A percentile compares a stretch with the other conserved stretches of the same genome.
Conservation (phyloP, 371 early-diverging fungal genomes). For the Mucor irregularis region DNA sequence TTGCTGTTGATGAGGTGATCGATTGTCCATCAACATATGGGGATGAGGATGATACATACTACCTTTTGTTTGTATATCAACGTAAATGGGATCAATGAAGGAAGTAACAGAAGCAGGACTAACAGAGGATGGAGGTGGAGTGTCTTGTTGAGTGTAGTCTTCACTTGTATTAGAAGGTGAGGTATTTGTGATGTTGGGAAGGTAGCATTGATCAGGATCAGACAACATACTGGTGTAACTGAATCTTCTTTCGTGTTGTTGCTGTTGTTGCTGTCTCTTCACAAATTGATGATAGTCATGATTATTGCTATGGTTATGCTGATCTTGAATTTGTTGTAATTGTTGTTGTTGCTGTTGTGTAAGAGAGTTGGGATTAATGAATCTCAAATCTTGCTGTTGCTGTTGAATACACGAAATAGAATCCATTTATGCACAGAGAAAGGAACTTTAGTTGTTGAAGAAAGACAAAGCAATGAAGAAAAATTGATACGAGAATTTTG, state of each 20-base stretch:
- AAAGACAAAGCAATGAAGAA: background rate
- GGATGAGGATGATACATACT: slow-evolving; percentile 7
- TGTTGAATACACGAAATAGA: slow-evolving; percentile 28
- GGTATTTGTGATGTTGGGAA: slow-evolving; percentile 18
- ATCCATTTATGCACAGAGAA: background rate
- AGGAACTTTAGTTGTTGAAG: too few species aligned
- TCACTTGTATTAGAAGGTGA: slow-evolving; percentile 35
- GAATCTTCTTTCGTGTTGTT: slow-evolving; percentile 30
- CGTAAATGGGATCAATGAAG: slow-evolving; percentile 24
- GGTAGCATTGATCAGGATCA: slow-evolving; percentile 32
- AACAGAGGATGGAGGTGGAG: slow-evolving; percentile 14
- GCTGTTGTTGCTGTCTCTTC: slow-evolving; percentile 12
- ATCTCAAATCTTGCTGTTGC: slow-evolving; percentile 16
- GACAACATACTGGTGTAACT: slow-evolving; percentile 50
- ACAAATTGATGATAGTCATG: slow-evolving; percentile 15
- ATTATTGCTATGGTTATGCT: background rate
- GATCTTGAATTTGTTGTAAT: slow-evolving; percentile 6
- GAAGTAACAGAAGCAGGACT: slow-evolving; percentile 9
- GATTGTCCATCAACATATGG: slow-evolving; percentile 1
- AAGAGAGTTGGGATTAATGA: slow-evolving; percentile 27
- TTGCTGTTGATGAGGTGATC: slow-evolving; percentile 5
- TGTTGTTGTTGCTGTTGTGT: slow-evolving; percentile 12
- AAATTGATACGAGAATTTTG: slow-evolving; percentile 8
- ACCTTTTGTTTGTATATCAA: slow-evolving; percentile 18
- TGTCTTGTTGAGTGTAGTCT: slow-evolving; percentile 20